These are phyloP conservation scores for Colletotrichum higginsianum DNA, from an alignment of 2,329 filamentous ascomycete species.

Conservation along the genomic window DNA sequence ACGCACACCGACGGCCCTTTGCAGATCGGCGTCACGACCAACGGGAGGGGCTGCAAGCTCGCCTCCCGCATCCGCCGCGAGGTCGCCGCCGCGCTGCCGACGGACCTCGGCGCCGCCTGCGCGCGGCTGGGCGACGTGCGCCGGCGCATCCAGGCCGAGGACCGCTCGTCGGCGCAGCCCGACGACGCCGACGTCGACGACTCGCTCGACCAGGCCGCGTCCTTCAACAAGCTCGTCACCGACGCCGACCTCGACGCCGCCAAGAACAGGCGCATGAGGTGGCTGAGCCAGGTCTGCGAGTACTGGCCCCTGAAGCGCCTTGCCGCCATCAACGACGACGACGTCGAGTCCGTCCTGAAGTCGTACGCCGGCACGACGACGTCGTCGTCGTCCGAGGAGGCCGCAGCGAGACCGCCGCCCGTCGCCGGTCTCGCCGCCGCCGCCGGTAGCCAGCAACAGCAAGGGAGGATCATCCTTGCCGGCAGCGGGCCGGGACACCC, in stretches of 20 bases:
- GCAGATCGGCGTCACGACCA: slow-evolving; percentile 96
- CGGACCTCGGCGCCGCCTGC: slow-evolving; percentile 82
- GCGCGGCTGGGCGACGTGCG: slow-evolving; percentile 82
- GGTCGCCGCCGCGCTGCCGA: slow-evolving; percentile 84
- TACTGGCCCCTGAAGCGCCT: slow-evolving; percentile 95
- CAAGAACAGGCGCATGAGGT: slow-evolving; percentile 88
- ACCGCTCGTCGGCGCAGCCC: slow-evolving; percentile 60
- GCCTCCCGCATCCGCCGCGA: slow-evolving; percentile 91
- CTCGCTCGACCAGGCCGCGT: slow-evolving; percentile 80
- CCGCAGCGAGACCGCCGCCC: background rate
- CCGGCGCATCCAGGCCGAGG: slow-evolving; percentile 80
- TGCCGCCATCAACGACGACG: slow-evolving; percentile 82
- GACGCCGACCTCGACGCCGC: slow-evolving; percentile 81
- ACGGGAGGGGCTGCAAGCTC: slow-evolving; percentile 93
- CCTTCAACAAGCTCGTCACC: slow-evolving; percentile 87
- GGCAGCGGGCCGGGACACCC: slow-evolving; percentile 95
- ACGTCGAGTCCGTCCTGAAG: slow-evolving; percentile 82
- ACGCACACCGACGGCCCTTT: slow-evolving; percentile 92
- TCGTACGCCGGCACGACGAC: slow-evolving; percentile 68
- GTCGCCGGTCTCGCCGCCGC: background rate
- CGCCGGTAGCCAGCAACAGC: slow-evolving; percentile 43
- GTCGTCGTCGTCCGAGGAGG: background rate
- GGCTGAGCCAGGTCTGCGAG: slow-evolving; percentile 96
- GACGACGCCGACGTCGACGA: slow-evolving; percentile 68
- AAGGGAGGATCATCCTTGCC: slow-evolving; percentile 86